phyloP scores from a whole-genome alignment of 1,139 yeast species.

The Hemisphaericaspora xylofermentans region DNA sequence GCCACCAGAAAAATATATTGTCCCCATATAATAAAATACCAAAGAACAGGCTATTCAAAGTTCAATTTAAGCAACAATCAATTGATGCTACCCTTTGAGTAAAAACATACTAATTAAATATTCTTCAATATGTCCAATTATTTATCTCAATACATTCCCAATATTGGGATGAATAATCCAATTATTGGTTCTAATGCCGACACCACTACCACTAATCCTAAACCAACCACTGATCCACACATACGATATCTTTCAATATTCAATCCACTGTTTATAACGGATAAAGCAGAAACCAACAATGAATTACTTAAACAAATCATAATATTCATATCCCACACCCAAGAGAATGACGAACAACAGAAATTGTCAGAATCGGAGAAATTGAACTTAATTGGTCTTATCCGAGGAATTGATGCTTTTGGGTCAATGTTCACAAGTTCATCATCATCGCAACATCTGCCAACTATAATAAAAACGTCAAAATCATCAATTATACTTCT shows the following conservation, averaged over 20 bases:
- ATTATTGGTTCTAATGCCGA: too few species aligned
- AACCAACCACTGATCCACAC: conserved; percentile 7
- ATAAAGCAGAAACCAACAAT: conserved; percentile 26
- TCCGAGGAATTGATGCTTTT: conserved; percentile 38
- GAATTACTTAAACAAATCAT: conserved; percentile 31
- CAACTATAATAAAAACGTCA: conserved; percentile 26
- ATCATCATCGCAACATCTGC: conserved; percentile 9
- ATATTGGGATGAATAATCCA: conserved; percentile 14
- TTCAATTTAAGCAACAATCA: too few species aligned
- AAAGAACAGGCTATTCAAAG: too few species aligned
- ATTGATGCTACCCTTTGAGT: too few species aligned
- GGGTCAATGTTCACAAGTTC: conserved; percentile 22
- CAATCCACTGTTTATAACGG: conserved; percentile 22
- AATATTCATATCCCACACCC: conserved; percentile 24
- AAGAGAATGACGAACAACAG: conserved; percentile 14
- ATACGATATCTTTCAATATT: conserved; percentile 22
- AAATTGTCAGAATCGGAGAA: conserved; percentile 23
- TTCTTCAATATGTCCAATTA: conserved; percentile 12
- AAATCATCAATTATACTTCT: conserved; percentile 28
- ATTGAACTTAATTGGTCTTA: conserved; percentile 34
- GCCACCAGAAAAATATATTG: too few species aligned
- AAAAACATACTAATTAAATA: too few species aligned
- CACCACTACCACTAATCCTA: neutral
- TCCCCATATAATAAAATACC: too few species aligned
- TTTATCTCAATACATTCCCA: conserved; percentile 22